Conservation (phyloP, 2,329 filamentous ascomycete species). For the Arthrobotrys sphaeroides region DNA sequence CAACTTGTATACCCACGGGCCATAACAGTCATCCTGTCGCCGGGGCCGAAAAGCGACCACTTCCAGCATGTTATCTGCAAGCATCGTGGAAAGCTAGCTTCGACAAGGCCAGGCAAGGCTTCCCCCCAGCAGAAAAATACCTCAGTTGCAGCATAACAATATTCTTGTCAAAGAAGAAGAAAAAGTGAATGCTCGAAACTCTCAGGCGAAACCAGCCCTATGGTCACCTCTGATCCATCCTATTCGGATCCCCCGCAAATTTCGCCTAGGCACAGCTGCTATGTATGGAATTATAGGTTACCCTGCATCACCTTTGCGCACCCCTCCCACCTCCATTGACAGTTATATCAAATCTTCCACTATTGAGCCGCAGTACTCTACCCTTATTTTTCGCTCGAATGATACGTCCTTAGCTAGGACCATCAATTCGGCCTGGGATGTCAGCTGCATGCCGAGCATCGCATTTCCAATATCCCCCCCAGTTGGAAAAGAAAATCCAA, state of each 20-base stretch:
- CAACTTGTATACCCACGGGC: constrained; percentile 20
- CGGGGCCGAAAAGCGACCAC: constrained; percentile 3
- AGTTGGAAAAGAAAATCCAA: constrained; percentile 8
- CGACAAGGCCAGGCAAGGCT: too few species aligned
- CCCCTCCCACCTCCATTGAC: constrained; percentile 1
- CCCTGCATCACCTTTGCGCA: constrained; percentile 19
- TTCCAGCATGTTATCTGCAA: constrained; percentile 14
- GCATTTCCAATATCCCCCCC: not conserved
- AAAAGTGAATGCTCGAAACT: not conserved
- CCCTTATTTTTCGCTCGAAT: not conserved
- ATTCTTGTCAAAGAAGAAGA: not conserved
- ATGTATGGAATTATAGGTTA: constrained; percentile 13
- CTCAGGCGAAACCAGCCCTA: constrained; percentile 47
- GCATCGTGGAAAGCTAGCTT: not conserved
- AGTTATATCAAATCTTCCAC: constrained; percentile 21
- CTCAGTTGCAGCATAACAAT: constrained; percentile 23
- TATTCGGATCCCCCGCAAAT: constrained; percentile 50
- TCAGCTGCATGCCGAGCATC: constrained; percentile 26
- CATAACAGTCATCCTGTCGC: constrained; percentile 7
- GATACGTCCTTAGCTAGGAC: constrained; percentile 15
- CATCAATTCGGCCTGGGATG: not conserved
- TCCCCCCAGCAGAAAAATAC: constrained; percentile 44
- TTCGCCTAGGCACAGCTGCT: constrained; percentile 22
- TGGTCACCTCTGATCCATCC: not conserved
- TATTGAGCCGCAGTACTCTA: constrained; percentile 44